phyloP scores from a whole-genome alignment of 2,329 filamentous ascomycete genomes.

The Venturia effusa region DNA sequence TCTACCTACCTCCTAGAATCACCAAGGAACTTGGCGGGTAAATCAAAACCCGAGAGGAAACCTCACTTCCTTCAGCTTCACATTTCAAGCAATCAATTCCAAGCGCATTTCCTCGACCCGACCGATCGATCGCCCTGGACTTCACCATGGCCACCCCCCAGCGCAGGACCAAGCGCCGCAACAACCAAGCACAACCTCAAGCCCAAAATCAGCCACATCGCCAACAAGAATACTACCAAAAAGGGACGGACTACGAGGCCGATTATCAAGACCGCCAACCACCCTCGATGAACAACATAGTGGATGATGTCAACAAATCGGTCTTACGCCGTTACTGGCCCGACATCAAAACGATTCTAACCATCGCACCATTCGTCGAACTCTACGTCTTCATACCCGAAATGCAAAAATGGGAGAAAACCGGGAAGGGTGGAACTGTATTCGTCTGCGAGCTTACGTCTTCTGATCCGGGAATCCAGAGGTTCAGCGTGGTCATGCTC shows the following conservation, averaged over 20 bases:
- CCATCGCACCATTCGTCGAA: slow-evolving; percentile 75
- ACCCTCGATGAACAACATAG: slow-evolving; percentile 42
- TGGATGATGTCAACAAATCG: slow-evolving; percentile 76
- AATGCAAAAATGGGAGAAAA: slow-evolving; percentile 69
- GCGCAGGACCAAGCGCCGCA: neutral
- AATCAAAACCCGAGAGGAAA: too few species aligned
- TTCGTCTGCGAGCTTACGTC: slow-evolving; percentile 63
- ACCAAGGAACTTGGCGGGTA: too few species aligned
- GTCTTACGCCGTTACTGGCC: slow-evolving; percentile 77
- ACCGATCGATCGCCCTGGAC: neutral
- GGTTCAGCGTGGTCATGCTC: slow-evolving; percentile 35
- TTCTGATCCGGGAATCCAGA: slow-evolving; percentile 25
- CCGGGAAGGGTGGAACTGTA: slow-evolving; percentile 72
- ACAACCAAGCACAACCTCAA: slow-evolving; percentile 6
- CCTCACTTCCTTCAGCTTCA: too few species aligned
- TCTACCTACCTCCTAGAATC: too few species aligned
- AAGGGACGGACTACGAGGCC: slow-evolving; percentile 51
- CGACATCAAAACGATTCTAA: slow-evolving; percentile 59
- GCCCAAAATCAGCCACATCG: slow-evolving; percentile 12
- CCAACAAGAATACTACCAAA: slow-evolving; percentile 1
- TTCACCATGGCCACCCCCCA: neutral
- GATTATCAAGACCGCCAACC: slow-evolving; percentile 28
- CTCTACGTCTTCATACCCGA: slow-evolving; percentile 67
- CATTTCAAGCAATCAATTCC: neutral
- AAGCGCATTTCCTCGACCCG: neutral